Conservation (phyloP, 2,329 filamentous ascomycete genomes). For the Fusarium sp. region DNA sequence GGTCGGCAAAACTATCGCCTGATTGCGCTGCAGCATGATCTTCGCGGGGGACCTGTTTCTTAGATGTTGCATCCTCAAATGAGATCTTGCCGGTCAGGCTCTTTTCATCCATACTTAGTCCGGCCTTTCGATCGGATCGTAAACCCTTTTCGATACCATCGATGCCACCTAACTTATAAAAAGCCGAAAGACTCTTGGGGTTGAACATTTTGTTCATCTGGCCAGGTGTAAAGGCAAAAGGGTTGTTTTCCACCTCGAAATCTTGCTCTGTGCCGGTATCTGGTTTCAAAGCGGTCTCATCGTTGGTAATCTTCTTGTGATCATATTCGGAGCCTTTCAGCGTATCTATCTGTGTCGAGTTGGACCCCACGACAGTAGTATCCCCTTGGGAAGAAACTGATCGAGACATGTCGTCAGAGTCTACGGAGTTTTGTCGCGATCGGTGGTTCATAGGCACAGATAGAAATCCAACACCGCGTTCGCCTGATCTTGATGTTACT, state of each 20-base stretch:
- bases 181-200: conserved; percentile 86
- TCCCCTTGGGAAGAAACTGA: conserved; percentile 71
- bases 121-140: conserved; percentile 76
- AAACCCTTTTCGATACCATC: conserved; percentile 83
- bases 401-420: conserved; percentile 71
- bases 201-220: conserved; percentile 89
- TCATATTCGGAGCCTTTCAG: conserved; percentile 53
- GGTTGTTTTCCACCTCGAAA: conserved; percentile 81
- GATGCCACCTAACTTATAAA: conserved; percentile 83
- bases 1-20: conserved; percentile 63
- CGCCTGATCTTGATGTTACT: conserved; percentile 58
- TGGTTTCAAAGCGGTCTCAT: conserved; percentile 77
- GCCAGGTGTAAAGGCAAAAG: conserved; percentile 86
- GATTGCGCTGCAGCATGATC: conserved; percentile 16
- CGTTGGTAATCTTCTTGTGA: conserved; percentile 69
- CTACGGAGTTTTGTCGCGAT: conserved; percentile 76
- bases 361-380: conserved; percentile 66
- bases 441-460: conserved; percentile 70
- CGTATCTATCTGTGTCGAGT: conserved; percentile 58
- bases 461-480: conserved; percentile 67
- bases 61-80: conserved; percentile 75
- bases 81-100: conserved; percentile 72
- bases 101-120: conserved; percentile 81
- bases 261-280: conserved; percentile 81
- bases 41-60: conserved; percentile 48